phyloP scores from a whole-genome alignment of 257 asterid species.

The Haberlea rhodopensis region DNA sequence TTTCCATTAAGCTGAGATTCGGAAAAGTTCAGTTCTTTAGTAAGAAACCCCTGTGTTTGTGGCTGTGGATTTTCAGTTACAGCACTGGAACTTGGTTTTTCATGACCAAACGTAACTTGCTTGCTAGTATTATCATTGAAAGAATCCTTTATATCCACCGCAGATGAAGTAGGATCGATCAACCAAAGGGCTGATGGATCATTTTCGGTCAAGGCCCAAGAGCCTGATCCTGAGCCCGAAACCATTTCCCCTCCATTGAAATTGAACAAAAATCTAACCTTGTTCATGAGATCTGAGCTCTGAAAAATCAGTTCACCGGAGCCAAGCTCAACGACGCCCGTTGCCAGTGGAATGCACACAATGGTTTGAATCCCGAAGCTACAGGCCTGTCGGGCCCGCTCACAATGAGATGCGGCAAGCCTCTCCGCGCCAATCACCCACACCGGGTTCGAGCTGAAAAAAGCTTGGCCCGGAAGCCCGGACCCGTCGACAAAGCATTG shows the following conservation, averaged over 20 bases:
- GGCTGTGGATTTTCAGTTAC: constrained; percentile 44
- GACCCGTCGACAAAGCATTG: constrained; percentile 60
- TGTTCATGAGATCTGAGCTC: constrained; percentile 69
- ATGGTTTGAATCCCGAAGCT: constrained; percentile 68
- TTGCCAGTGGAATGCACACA: constrained; percentile 68
- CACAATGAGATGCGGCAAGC: constrained; percentile 52
- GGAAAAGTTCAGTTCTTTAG: constrained; percentile 51
- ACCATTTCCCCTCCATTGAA: constrained; percentile 49
- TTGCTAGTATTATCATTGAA: constrained; percentile 26
- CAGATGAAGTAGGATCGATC: constrained; percentile 50
- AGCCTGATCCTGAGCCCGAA: constrained; percentile 46
- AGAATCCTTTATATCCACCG: constrained; percentile 40
- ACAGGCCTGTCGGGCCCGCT: constrained; percentile 70
- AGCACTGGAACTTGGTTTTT: constrained; percentile 43
- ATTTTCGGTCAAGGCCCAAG: constrained; percentile 50
- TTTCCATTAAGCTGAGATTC: constrained; percentile 45
- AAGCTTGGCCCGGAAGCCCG: constrained; percentile 87
- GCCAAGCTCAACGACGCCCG: constrained; percentile 89
- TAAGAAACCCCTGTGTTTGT: constrained; percentile 37
- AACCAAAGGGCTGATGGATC: constrained; percentile 71
- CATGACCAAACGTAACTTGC: constrained; percentile 36
- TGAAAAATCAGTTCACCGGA: constrained; percentile 67
- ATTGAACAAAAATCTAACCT: constrained; percentile 63
- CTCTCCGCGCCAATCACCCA: constrained; percentile 69
- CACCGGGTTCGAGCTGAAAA: constrained; percentile 54